A percentile compares a stretch with the other conserved stretches of the same genome.
phyloP scores from a whole-genome alignment of 257 asterid genomes.

The Solanum rostratum region DNA sequence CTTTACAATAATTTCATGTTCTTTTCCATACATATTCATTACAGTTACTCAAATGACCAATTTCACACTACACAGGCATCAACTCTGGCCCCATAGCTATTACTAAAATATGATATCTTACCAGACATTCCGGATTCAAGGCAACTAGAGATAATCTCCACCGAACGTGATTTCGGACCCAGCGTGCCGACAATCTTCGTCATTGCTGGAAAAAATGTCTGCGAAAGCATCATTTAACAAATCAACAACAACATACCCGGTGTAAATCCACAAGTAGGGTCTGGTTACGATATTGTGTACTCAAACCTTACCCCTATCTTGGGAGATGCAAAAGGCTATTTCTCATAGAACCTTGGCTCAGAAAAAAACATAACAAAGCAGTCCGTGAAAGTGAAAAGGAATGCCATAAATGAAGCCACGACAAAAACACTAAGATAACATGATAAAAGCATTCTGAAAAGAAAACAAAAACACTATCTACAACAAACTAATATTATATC shows the following conservation, averaged over 20 bases:
- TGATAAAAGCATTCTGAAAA: neutral
- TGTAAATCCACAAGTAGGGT: too few relatives aligned
- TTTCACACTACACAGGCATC: neutral
- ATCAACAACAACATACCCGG: neutral
- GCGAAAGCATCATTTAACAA: neutral
- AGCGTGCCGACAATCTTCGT: conserved; percentile 93
- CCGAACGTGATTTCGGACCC: conserved; percentile 90
- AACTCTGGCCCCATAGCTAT: neutral
- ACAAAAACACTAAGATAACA: neutral
- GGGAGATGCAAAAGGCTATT: too few relatives aligned
- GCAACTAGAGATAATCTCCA: conserved; percentile 61
- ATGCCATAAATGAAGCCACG: neutral
- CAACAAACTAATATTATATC: neutral
- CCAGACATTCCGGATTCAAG: conserved; percentile 89
- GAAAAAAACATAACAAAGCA: neutral
- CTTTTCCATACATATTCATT: neutral
- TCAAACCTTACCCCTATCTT: too few relatives aligned
- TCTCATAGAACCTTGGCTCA: neutral
- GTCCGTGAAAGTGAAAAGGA: neutral
- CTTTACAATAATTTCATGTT: neutral
- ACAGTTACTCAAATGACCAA: neutral
- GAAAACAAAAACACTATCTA: neutral
- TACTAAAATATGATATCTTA: conserved; percentile 4
- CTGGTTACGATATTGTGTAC: too few relatives aligned
- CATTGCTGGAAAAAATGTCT: conserved; percentile 84